Base-by-base conservation (phyloP, 2,329 filamentous ascomycete species). In the Claviceps capensis region DNA sequence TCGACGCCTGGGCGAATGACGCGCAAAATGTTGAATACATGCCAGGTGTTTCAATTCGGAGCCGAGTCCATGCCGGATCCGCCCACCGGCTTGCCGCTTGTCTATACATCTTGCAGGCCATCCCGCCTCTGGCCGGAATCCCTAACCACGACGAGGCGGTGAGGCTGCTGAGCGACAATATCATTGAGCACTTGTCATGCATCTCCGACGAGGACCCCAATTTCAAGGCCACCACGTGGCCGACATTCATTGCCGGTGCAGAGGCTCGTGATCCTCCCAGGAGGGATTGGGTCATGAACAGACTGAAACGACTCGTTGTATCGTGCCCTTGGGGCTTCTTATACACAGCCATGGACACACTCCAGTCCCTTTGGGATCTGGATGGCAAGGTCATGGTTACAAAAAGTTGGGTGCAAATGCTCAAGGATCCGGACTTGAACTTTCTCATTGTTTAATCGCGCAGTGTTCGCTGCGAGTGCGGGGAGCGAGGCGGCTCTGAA, bases 221-320 rank as follows among this genome's bases (percentile, higher is more conserved):
- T 19, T 73, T 78, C 64, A 81, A 80, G 57, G 76, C 74, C 0
- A 77, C 75, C 4, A 71, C 73, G 1, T 81, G 76, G 76, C 75
- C 77, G 0, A 72, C 76, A 0, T 81, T 81, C 51, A 68, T 81
- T 5, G 74, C 73, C 5, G 77, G 76, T 1, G 76, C 76, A 0
- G 75, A 77, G 51, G 71, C 72, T 0, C 68, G 67, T 44, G 67
- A 72, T 5, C 61, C 61, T 0, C 61, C 59, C 23, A 67, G 69
- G 54, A 69, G 74, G 37, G 65, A 65, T 3, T 79, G 74, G 75
- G 72, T 75, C 46, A 68, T 73, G 59, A 62, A 73, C 23, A 69
- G 73, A 19, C 61, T 76, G 23, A 64, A 65, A 40, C 62, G 64
- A 19, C 62, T 71, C 17, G 67, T 71, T 30, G 59, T 66, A 19